Evolutionary conservation across 495 filamentous ascomycete species (phyloP), one percentile per base, ranked within the genome.

Genomic region (Margaritispora aquatica): DNA sequence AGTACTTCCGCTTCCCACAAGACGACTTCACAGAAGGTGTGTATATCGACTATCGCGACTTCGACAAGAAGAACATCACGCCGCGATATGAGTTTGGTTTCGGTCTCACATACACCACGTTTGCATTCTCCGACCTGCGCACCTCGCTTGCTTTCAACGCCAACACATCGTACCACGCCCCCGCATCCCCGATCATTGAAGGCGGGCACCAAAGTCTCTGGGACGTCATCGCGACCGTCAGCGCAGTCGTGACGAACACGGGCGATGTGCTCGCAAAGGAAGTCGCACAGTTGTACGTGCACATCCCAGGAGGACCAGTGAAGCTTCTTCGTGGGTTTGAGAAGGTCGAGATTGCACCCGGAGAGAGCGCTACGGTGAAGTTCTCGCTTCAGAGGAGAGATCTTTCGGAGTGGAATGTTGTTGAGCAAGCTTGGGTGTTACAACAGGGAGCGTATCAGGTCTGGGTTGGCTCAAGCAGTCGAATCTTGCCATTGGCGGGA

Each of bases 51-150:
- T 89, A 89, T 58, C 78, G 84, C 20, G 76, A 82, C 55, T 88
- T 89, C 55, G 84, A 88, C 77, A 86, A 85, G 73, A 75, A 79
- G 29, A 77, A 85, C 36, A 80, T 87, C 54, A 79, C 84, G n/a
- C 91, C 93, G 0, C 84, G 90, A 62, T 98, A 17, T 44, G 90
- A 95, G 69, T 98, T 97, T 63, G 94, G 94, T 86, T 89, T 82
- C 55, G 88, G 88, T 1, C 73, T 90, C 1, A 83, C 80, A n/a
- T 90, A 88, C 68, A 88, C 85, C 4, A 84, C 77, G 1, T 90
- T 88, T 68, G 60, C 69, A 13, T 82, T 78, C 59, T 71, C 76
- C 1, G 65, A 62, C 22, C 71, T 84, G 1, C 8, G 82, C 89
- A 21, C 88, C 93, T 24, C 74, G 90, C 22, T 60, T 0, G 66